Base-by-base conservation (phyloP, 805 yeast genomes). In the Hanseniaspora nectarophila region DNA sequence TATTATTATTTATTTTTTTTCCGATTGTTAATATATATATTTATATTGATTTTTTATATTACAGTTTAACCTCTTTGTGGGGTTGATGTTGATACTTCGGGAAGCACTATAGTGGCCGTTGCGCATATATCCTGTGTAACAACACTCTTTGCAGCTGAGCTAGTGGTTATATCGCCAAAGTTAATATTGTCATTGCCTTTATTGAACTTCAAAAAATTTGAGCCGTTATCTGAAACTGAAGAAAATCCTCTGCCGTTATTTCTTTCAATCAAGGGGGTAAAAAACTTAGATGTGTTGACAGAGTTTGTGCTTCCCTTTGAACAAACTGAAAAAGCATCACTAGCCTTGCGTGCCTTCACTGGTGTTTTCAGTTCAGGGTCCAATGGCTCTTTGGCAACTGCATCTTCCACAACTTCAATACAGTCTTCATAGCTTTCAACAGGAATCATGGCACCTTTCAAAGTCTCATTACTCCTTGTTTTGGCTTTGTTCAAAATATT, bases 51-150 rank as follows among this genome's bases (percentile, higher is more conserved):
- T n/a, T n/a, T n/a, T n/a, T n/a, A n/a, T n/a, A n/a, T n/a, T n/a
- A n/a, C n/a, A n/a, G n/a, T n/a, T n/a, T n/a, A n/a, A n/a, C n/a
- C 24, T 23, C 13, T n/a, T 38, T 20, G 3, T 40, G 10, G 6
- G 2, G 31, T 24, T n/a, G 33, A 16, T 13, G 29, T 40, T 40
- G 32, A 32, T 16, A 40, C 20, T 29, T 43, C 50, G 12, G 51
- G 51, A 5, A 32, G 5, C 1, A 46, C 42, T n/a, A 46, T 46
- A 3, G 51, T 46, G 8, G 44, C 51, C 8, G 35, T 46, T 15
- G 31, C 51, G 3, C 42, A 40, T 7, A 46, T 32, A 9, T 46
- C 44, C 38, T 46, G 51, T 1, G 51, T 47, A 5, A 28, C 24
- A 8, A 47, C 45, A 29, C 44, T 26, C n/a, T 29, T 46, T 7